phyloP scores from a whole-genome alignment of 2,329 filamentous ascomycete genomes.

The Lecanicillium sp. region DNA sequence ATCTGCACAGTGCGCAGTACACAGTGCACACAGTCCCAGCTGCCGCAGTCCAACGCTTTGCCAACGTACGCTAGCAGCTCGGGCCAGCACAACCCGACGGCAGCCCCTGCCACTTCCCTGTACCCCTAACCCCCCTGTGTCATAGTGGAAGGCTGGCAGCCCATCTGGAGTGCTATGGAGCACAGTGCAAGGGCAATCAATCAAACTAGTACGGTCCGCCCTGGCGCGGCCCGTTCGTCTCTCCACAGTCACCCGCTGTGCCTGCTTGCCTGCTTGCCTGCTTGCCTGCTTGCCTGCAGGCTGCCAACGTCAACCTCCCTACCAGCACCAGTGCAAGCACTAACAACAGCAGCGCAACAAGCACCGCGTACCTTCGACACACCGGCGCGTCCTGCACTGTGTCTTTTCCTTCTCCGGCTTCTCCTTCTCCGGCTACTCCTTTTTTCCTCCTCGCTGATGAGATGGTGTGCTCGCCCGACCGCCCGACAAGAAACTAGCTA shows the following conservation, averaged over 20 bases:
- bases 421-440: background rate
- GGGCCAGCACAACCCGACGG: background rate
- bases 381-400: background rate
- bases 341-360: too few relatives aligned
- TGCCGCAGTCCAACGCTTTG: background rate
- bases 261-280: too few relatives aligned
- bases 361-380: background rate
- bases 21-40: background rate
- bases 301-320: too few relatives aligned
- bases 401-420: background rate
- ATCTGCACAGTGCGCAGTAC: background rate
- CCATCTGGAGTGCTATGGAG: background rate
- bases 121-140: too few relatives aligned
- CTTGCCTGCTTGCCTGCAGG: too few relatives aligned
- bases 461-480: background rate
- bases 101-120: background rate
- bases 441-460: background rate
- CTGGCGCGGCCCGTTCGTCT: constrained; percentile 1
- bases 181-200: constrained; percentile 9
- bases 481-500: too few relatives aligned
- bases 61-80: background rate
- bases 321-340: too few relatives aligned
- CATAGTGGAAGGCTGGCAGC: too few relatives aligned
- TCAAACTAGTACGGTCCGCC: constrained; percentile 3
- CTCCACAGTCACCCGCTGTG: too few relatives aligned